These are phyloP conservation scores for Linnemannia elongata DNA, from an alignment of 192 early-diverging fungal genomes.

Conservation along the genomic window DNA sequence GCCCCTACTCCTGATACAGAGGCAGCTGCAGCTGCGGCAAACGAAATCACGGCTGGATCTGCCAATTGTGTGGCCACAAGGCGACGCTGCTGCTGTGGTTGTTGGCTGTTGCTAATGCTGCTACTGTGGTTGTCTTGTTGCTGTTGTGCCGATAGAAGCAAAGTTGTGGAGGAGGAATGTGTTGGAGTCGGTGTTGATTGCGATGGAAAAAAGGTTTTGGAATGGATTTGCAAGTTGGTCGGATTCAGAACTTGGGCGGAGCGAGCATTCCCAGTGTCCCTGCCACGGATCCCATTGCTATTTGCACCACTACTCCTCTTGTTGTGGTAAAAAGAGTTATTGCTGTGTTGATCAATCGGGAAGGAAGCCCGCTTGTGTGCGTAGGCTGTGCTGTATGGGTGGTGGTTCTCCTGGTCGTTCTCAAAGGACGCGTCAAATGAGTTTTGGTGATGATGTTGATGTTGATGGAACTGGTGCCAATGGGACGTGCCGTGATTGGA, in stretches of 20 bases:
- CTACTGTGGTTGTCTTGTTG: neutral
- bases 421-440: constrained; percentile 13
- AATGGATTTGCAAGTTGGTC: constrained; percentile 32
- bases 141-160: neutral
- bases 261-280: constrained; percentile 20
- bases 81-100: neutral
- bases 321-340: neutral
- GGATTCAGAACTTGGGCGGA: constrained; percentile 26
- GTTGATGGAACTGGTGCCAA: constrained; percentile 47
- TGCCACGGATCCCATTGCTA: constrained; percentile 4
- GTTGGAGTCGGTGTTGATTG: constrained; percentile 16
- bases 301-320: neutral
- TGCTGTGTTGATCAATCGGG: neutral
- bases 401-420: constrained; percentile 9
- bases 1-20: constrained; percentile 2
- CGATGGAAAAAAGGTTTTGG: constrained; percentile 16
- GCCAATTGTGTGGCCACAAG: neutral
- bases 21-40: constrained; percentile 29
- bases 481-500: constrained; percentile 18
- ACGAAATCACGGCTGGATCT: constrained; percentile 13
- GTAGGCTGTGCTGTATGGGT: neutral
- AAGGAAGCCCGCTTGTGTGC: constrained; percentile 1
- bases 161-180: constrained; percentile 7
- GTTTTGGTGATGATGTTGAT: constrained; percentile 3
- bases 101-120: neutral